These are phyloP conservation scores for Ulmus americana DNA, from an alignment of 331 rosid genomes.

Conservation along the genomic window DNA sequence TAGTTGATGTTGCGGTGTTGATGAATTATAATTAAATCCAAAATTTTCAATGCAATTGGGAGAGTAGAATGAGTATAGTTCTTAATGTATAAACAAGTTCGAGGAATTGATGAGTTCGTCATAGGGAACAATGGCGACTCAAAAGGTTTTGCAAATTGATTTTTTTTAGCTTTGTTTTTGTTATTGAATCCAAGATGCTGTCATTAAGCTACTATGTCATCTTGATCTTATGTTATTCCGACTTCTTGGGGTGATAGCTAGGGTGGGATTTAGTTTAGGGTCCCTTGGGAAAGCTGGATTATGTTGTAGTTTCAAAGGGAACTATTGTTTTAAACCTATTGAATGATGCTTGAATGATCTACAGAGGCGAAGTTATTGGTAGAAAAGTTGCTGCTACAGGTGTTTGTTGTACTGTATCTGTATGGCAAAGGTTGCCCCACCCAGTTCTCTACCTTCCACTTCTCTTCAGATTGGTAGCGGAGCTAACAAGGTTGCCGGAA, in stretches of 20 bases:
- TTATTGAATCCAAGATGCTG: background rate
- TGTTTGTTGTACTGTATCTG: background rate
- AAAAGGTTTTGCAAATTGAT: background rate
- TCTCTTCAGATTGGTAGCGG: constrained; percentile 47
- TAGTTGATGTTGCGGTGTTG: background rate
- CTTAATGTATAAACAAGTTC: background rate
- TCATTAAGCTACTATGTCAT: background rate
- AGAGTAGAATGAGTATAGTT: background rate
- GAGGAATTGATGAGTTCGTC: background rate
- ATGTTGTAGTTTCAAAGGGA: background rate
- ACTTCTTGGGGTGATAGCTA: background rate
- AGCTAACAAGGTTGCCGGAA: constrained; percentile 34
- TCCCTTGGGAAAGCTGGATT: background rate
- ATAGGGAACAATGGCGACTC: background rate
- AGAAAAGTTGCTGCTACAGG: constrained; percentile 2
- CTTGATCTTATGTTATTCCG: background rate
- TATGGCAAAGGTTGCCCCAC: constrained; percentile 69
- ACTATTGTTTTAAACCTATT: background rate
- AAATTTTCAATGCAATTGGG: background rate
- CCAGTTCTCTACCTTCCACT: constrained; percentile 43
- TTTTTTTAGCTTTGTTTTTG: background rate
- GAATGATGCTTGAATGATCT: constrained; percentile 6
- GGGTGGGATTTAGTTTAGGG: background rate
- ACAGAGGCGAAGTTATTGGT: constrained; percentile 16
- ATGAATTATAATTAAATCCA: background rate